Base-by-base conservation (phyloP, 1,284 basidiomycete species). In the Apiotrichum laibachii region DNA sequence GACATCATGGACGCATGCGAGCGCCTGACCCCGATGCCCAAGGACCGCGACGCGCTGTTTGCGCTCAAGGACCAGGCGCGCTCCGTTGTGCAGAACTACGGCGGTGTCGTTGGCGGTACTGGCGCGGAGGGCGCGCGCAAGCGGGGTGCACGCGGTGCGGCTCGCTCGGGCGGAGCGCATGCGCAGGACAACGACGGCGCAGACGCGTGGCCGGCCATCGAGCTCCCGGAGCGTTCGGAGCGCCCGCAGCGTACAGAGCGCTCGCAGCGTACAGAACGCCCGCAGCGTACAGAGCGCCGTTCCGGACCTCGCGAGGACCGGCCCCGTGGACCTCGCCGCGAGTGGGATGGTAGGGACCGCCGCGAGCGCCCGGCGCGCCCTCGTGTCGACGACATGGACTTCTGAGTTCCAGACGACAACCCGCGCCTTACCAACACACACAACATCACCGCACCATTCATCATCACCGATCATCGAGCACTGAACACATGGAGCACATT, bases 1-100 rank as follows among this genome's bases (percentile, higher is more conserved):
- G 55, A 60, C 15, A 18, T 60, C 15, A 49, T 44, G 55, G 12
- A 42, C 12, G 55, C 42, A 4, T 39, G 46, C 0, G 55, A 63
- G 22, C 55, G 55, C n/a, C 43, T 63, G 6, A 11, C 50, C 16
- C 47, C 47, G 48, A 12, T 22, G n/a, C 35, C 61, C 8, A 51
- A 33, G 26, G 35, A 26, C n/a, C 43, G 33, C 50, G 35, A 50
- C 50, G 35, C 19, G 3, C 47, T 51, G 15, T 8, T 21, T 8
- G 44, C 19, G 37, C 13, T 58, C 21, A 33, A 26, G 33, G 33
- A 50, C 39, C 22, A 22, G 16, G 33, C 53, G 44, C 44, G 44
- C 21, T 33, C 34, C 18, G 40, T 53, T 13, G 21, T 40, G 11
- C 11, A 12, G 3, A 15, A 50, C 49, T 50, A 22, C 21, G 26